phyloP scores from a whole-genome alignment of 1,139 yeast species.

The Scheffersomyces parashehatae region DNA sequence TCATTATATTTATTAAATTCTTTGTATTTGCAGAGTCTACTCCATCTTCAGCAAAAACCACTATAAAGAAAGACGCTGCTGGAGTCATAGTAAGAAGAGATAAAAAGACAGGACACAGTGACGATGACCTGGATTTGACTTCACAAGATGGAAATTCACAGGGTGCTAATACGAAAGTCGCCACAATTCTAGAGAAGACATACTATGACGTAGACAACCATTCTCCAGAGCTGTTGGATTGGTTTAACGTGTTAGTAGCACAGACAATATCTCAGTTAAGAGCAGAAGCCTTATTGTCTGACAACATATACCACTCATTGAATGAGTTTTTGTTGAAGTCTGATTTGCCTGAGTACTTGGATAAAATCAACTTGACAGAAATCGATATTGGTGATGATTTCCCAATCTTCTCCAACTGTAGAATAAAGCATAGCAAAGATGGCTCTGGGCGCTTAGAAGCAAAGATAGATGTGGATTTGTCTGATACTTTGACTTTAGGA shows the following conservation, averaged over 20 bases:
- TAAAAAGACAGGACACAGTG: slow-evolving; percentile 12
- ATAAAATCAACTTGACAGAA: slow-evolving; percentile 76
- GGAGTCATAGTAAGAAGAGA: slow-evolving; percentile 37
- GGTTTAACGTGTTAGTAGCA: slow-evolving; percentile 94
- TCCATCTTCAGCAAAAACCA: slow-evolving; percentile 30
- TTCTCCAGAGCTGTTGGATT: slow-evolving; percentile 86
- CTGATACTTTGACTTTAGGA: slow-evolving; percentile 88
- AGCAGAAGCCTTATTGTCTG: slow-evolving; percentile 79
- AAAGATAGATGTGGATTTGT: slow-evolving; percentile 87
- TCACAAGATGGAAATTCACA: background rate
- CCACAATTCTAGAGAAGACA: slow-evolving; percentile 77
- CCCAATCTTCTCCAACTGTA: slow-evolving; percentile 92
- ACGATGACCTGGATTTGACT: slow-evolving; percentile 9
- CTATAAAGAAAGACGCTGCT: slow-evolving; percentile 30
- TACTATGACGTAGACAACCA: slow-evolving; percentile 90
- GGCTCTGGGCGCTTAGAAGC: slow-evolving; percentile 70
- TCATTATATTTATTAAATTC: slow-evolving; percentile 76
- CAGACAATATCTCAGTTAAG: slow-evolving; percentile 87
- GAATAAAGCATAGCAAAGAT: slow-evolving; percentile 63
- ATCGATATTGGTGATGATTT: slow-evolving; percentile 93
- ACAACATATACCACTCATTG: slow-evolving; percentile 79
- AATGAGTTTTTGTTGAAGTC: slow-evolving; percentile 54
- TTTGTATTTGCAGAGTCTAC: slow-evolving; percentile 82
- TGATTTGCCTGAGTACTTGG: slow-evolving; percentile 76
- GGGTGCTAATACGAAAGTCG: slow-evolving; percentile 17